phyloP scores from a whole-genome alignment of 108 stramenopile species.

The Stephanodiscus minutulus region DNA sequence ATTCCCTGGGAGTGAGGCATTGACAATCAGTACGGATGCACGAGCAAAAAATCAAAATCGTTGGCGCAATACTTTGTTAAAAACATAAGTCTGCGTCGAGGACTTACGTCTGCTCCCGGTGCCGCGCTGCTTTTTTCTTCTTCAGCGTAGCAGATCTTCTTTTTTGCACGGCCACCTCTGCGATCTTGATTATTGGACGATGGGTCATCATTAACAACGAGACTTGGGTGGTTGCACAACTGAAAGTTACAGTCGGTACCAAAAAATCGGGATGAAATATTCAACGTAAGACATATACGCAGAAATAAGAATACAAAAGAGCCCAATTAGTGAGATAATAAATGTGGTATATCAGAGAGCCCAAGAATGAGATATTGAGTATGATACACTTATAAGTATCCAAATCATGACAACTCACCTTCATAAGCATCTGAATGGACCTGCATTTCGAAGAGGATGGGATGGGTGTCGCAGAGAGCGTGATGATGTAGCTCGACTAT shows the following conservation, averaged over 20 bases:
- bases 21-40: no score
- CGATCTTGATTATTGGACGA: slow-evolving; percentile 28
- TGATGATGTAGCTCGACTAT: no score
- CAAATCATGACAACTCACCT: slow-evolving; percentile 30
- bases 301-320: no score
- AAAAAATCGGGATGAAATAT: neutral
- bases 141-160: slow-evolving; percentile 75
- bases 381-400: no score
- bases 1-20: slow-evolving; percentile 39
- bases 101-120: slow-evolving; percentile 67
- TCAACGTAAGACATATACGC: neutral
- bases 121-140: slow-evolving; percentile 68
- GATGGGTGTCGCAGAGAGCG: no score
- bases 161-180: slow-evolving; percentile 51
- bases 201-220: slow-evolving; percentile 77
- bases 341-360: neutral
- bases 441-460: slow-evolving; percentile 6
- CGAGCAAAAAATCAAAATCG: no score
- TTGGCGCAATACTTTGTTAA: neutral
- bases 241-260: neutral
- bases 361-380: neutral
- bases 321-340: neutral
- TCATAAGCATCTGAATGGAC: slow-evolving; percentile 95
- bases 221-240: slow-evolving; percentile 93
- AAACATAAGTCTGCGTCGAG: neutral